A percentile compares a stretch with the other conserved stretches of the same genome.
These are phyloP conservation scores for Ascochyta fabae DNA, from an alignment of 2,329 filamentous ascomycete species.

Conservation along the genomic window DNA sequence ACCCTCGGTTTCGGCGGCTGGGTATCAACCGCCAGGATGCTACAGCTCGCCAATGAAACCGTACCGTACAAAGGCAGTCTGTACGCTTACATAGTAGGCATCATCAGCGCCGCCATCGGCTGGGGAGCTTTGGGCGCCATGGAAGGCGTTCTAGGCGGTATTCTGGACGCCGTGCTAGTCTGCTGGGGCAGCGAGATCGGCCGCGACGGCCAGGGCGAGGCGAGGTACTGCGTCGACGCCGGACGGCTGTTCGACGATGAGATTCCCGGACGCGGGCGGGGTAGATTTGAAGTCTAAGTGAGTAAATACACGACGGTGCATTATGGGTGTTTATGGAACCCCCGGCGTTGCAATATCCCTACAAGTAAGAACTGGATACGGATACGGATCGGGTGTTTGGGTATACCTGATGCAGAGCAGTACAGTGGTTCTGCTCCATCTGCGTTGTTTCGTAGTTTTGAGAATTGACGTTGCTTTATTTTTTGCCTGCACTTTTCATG, in stretches of 20 bases:
- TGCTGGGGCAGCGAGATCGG: constrained; percentile 87
- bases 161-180: constrained; percentile 86
- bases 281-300: constrained; percentile 34
- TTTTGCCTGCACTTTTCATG: too few relatives aligned
- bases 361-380: background rate
- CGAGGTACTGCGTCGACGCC: constrained; percentile 88
- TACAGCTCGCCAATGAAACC: constrained; percentile 65
- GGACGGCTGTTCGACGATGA: constrained; percentile 80
- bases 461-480: too few relatives aligned
- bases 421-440: background rate
- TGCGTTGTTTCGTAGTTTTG: background rate
- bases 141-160: constrained; percentile 85
- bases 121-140: constrained; percentile 92
- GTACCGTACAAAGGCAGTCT: constrained; percentile 71
- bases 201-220: constrained; percentile 64
- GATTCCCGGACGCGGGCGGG: constrained; percentile 30
- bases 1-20: constrained; percentile 94
- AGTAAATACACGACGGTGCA: background rate
- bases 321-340: background rate
- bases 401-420: constrained; percentile 9
- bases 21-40: constrained; percentile 86
- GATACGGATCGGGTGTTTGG: background rate
- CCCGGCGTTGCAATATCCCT: background rate
- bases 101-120: constrained; percentile 92
- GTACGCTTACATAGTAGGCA: constrained; percentile 92